Base-by-base conservation (phyloP, 495 filamentous ascomycete genomes). In the Aspergillus nidulans region DNA sequence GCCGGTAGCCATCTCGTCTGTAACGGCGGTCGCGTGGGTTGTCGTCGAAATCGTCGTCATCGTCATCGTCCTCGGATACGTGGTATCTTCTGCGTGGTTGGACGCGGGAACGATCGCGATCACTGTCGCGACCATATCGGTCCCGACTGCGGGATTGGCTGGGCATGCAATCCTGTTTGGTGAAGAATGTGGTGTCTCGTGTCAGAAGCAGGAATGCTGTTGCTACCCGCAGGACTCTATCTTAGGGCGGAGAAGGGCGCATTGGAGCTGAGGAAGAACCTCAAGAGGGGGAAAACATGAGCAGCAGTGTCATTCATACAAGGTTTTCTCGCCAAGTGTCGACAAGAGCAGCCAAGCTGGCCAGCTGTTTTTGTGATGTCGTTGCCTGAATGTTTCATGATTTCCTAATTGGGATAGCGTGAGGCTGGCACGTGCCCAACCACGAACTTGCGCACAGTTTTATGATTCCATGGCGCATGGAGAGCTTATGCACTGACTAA, bases 71-170 rank as follows among this genome's bases (percentile, higher is more conserved):
- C 32, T 61, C 61, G 38, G 34, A n/a, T 19, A 62, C 55, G 12
- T 55, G 56, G 23, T 62, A 50, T 21, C 60, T 59, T 30, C 57
- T 45, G 36, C 63, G 62, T 23, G 59, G 54, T 20, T 63, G 59
- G 18, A 63, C 59, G 50, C 58, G 67, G 24, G 70, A 71, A 45
- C 50, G 68, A 26, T 72, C 71, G 4, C 72, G 65, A 26, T 78
- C 74, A 9, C 73, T 63, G 46, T 76, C 75, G 25, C 67, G 65
- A 26, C 72, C 74, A 41, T 73, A 68, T 12, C 68, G 70, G 56
- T 77, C 73, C 40, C 73, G 70, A 49, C 70, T 67, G 42, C 66
- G 69, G 21, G 70, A 74, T 41, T 74, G 68, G 45, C 66, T 67
- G 65, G 65, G 69, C 74, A 77, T 77, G 52, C 61, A 63, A 59